Conservation (phyloP, 257 asterid genomes). For the Craterostigma plantagineum region DNA sequence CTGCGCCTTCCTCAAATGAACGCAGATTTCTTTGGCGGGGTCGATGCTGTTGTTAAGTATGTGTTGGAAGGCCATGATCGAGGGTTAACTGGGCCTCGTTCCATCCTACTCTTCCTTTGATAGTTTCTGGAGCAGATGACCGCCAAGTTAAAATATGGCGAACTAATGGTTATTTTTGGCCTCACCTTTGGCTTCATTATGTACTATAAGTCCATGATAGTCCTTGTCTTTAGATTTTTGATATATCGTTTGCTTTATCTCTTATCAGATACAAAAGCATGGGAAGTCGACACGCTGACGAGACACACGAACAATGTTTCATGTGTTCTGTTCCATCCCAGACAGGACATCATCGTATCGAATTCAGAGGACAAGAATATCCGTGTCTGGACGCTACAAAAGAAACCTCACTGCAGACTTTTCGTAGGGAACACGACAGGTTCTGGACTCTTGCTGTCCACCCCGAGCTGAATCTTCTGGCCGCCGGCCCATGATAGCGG, state of each 20-base stretch:
- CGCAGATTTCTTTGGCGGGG: constrained; percentile 90
- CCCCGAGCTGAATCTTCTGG: constrained; percentile 96
- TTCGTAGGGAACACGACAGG: constrained; percentile 92
- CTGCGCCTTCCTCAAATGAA: constrained; percentile 85
- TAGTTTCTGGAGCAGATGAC: constrained; percentile 98
- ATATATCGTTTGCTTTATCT: not conserved
- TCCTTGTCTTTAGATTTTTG: not conserved
- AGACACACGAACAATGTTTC: constrained; percentile 98
- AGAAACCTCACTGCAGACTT: constrained; percentile 90
- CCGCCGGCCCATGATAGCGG: constrained; percentile 99
- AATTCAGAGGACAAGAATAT: too few relatives aligned
- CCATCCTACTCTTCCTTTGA: constrained; percentile 88
- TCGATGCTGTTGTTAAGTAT: constrained; percentile 97
- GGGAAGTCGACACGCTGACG: constrained; percentile 99
- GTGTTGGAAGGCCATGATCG: constrained; percentile 95
- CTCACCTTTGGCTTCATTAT: not conserved
- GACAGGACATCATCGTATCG: constrained; percentile 88
- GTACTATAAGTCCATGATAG: too few relatives aligned
- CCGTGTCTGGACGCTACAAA: constrained; percentile 96
- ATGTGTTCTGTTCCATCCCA: constrained; percentile 69
- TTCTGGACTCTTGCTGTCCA: constrained; percentile 95
- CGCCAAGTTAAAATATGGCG: constrained; percentile 98
- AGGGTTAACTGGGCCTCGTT: constrained; percentile 97
- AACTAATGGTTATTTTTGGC: constrained; percentile 59
- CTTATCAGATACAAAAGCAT: constrained; percentile 83